Evolutionary conservation across 768 basidiomycete species (phyloP).

Genomic region (Tubosaeta sp.): DNA sequence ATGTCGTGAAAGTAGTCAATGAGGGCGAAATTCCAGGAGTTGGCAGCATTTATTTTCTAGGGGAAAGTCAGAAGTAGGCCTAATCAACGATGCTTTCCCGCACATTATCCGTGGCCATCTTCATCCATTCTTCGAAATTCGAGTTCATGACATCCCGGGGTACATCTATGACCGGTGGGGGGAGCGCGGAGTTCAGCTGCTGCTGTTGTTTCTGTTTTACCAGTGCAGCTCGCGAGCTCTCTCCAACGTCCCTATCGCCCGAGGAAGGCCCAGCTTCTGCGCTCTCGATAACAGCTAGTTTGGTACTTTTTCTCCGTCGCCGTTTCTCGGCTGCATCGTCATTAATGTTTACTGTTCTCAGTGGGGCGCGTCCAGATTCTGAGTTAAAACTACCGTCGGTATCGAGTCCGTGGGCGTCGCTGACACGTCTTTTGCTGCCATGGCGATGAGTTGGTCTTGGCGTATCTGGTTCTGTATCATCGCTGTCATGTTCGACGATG

Average conservation of each 20-base stretch:
- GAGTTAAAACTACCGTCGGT: slow-evolving; percentile 32
- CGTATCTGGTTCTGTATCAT: slow-evolving; percentile 32
- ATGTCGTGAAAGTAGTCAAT: slow-evolving; percentile 99
- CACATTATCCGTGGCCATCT: slow-evolving; percentile 98
- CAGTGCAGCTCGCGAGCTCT: slow-evolving; percentile 39
- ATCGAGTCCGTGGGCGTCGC: slow-evolving; percentile 45
- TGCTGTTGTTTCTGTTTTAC: slow-evolving; percentile 56
- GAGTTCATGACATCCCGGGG: slow-evolving; percentile 83
- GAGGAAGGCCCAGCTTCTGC: slow-evolving; percentile 54
- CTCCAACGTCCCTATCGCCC: slow-evolving; percentile 36
- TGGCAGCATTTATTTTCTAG: slow-evolving; percentile 97
- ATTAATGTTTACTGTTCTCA: slow-evolving; percentile 49
- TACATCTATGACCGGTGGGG: slow-evolving; percentile 54
- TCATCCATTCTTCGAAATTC: slow-evolving; percentile 99
- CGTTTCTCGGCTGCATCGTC: slow-evolving; percentile 89
- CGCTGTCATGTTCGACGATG: slow-evolving; percentile 23
- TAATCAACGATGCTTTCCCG: slow-evolving; percentile 1
- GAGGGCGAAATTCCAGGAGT: slow-evolving; percentile 96
- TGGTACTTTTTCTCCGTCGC: slow-evolving; percentile 73
- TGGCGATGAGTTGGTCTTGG: slow-evolving; percentile 23
- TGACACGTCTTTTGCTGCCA: slow-evolving; percentile 37
- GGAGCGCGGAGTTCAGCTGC: slow-evolving; percentile 56
- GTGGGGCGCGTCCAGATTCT: slow-evolving; percentile 39
- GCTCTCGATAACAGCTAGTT: slow-evolving; percentile 52
- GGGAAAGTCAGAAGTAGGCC: slow-evolving; percentile 8